Evolutionary conservation across 2,329 filamentous ascomycete species (phyloP).

Genomic region (Pseudomassariella vexata): DNA sequence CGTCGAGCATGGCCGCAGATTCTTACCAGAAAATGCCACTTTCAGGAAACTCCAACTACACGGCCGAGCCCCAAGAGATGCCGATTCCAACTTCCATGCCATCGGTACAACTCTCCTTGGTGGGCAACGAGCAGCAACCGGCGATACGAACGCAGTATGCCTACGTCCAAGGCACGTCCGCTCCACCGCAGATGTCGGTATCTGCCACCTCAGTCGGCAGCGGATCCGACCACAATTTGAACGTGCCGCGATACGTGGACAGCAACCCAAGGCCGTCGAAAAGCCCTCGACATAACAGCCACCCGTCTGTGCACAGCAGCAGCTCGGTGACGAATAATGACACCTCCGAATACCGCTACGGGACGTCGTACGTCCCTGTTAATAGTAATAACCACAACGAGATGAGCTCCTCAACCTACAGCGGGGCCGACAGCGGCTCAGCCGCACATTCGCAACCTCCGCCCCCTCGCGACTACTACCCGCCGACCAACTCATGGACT

Average conservation of each 20-base stretch:
- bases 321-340: constrained; percentile 44
- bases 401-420: constrained; percentile 28
- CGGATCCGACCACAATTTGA: constrained; percentile 42
- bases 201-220: constrained; percentile 31
- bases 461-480: constrained; percentile 41
- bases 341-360: constrained; percentile 52
- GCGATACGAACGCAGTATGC: constrained; percentile 49
- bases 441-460: constrained; percentile 8
- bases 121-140: constrained; percentile 39
- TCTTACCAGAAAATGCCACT: constrained; percentile 49
- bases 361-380: constrained; percentile 34
- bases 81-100: constrained; percentile 49
- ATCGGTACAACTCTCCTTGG: constrained; percentile 45
- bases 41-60: constrained; percentile 40
- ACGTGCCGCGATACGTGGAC: constrained; percentile 53
- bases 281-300: constrained; percentile 48
- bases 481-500: constrained; percentile 45
- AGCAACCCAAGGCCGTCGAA: constrained; percentile 48
- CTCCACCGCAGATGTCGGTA: constrained; percentile 43
- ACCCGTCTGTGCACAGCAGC: constrained; percentile 47
- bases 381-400: constrained; percentile 24
- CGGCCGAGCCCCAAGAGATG: constrained; percentile 47
- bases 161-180: constrained; percentile 45
- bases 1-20: constrained; percentile 43
- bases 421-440: constrained; percentile 12